A percentile compares a stretch with the other conserved stretches of the same genome.
Evolutionary conservation across 495 filamentous ascomycete species (phyloP).

Genomic region (Penicillium chermesinum): DNA sequence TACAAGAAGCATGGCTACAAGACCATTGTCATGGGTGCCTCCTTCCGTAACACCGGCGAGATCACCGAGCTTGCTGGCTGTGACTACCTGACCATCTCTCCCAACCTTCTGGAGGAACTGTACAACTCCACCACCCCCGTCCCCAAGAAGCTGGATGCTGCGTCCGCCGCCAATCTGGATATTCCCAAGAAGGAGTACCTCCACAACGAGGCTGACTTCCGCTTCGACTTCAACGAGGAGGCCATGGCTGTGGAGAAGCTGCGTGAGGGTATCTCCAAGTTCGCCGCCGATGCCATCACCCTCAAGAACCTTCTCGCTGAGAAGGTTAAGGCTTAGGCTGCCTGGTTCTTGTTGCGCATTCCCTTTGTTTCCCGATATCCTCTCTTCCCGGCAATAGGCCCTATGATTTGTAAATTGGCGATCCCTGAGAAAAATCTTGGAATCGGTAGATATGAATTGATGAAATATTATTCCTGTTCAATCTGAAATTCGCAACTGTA

Average conservation of each 20-base stretch:
- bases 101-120: slow-evolving; percentile 89
- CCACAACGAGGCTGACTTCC: slow-evolving; percentile 82
- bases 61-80: slow-evolving; percentile 97
- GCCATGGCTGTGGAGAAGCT: slow-evolving; percentile 99
- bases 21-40: slow-evolving; percentile 99
- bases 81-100: slow-evolving; percentile 98
- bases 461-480: slow-evolving; percentile 14
- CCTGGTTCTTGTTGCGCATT: slow-evolving; percentile 8
- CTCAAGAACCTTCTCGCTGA: slow-evolving; percentile 86
- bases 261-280: slow-evolving; percentile 97
- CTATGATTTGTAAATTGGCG: slow-evolving; percentile 30
- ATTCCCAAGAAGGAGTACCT: slow-evolving; percentile 89
- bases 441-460: slow-evolving; percentile 41
- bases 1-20: slow-evolving; percentile 99
- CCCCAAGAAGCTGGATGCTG: slow-evolving; percentile 86
- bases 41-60: slow-evolving; percentile 92
- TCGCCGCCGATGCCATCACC: slow-evolving; percentile 90
- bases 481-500: no score
- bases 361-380: slow-evolving; percentile 16
- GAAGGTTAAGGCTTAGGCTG: slow-evolving; percentile 63
- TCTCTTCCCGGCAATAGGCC: not conserved
- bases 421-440: slow-evolving; percentile 26
- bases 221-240: slow-evolving; percentile 99
- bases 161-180: slow-evolving; percentile 58
- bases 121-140: slow-evolving; percentile 72